Evolutionary conservation across 2,329 filamentous ascomycete species (phyloP), one percentile per base, ranked within the genome.

Genomic region (Venturia nashicola): DNA sequence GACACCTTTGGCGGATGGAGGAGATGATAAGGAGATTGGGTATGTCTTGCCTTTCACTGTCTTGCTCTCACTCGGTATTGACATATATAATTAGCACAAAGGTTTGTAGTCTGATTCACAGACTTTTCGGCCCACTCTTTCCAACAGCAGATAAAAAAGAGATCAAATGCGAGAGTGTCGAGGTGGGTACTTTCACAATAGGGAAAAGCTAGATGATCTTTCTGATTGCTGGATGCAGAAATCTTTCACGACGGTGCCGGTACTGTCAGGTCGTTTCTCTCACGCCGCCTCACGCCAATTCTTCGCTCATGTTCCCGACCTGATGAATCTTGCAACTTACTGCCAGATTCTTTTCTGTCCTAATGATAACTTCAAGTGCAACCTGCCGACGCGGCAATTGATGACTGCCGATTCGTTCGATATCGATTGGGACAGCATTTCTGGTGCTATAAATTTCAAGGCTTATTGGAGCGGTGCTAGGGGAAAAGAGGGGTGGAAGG

Each of bases 381-480:
- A 75, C 20, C 69, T 77, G 1, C 76, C 79, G 42, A 75, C 82
- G 1, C 72, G 77, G 18, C 72, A 74, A 32, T 72, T 88, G 42
- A 69, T 72, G 0, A 76, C 77, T 1, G 88, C 87, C 8, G 80
- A 83, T 65, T 84, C 83, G 23, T 70, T 96, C 11, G 91, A 96
- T 72, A 78, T 96, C 55, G 89, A 92, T 65, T 93, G 86, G 72
- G 88, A 93, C 70, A 78, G 83, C 32, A 83, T 84, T 65, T 86
- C 86, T 1, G 82, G 87, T 68, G 78, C 83, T 1, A 73, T 93
- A 32, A 84, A 84, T 55, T 66, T 91, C 9, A 87, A 85, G 1
- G 84, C 82, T 36, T 78, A 85, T 62, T 94, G 86, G 85, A 78
- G 68, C 64, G 68, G 68, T 6, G 69, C 54, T 66, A 67, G 11